phyloP scores from a whole-genome alignment of 257 asterid genomes.

The Fraxinus pennsylvanica region DNA sequence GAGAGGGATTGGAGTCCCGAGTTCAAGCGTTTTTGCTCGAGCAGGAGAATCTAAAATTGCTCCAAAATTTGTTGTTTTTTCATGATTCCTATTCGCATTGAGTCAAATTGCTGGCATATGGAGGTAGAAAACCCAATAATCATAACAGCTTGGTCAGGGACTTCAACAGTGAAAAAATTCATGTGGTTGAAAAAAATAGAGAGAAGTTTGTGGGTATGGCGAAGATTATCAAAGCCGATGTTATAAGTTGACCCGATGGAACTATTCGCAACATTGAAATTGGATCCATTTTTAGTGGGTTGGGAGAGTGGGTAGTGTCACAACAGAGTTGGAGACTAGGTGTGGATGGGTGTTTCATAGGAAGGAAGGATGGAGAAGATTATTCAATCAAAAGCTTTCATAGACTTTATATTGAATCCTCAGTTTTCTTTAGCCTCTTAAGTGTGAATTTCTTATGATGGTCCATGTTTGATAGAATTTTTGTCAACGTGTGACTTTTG shows the following conservation, averaged over 20 bases:
- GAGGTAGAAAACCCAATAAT: background rate
- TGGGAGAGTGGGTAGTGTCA: no score
- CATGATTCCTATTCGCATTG: slow-evolving; percentile 25
- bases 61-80: slow-evolving; percentile 30
- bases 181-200: background rate
- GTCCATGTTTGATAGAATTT: no score
- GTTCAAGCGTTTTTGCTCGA: slow-evolving; percentile 33
- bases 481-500: no score
- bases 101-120: slow-evolving; percentile 6
- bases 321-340: no score
- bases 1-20: slow-evolving; percentile 35
- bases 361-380: no score
- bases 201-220: slow-evolving; percentile 4
- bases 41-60: slow-evolving; percentile 30
- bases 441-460: no score
- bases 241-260: slow-evolving; percentile 29
- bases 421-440: no score
- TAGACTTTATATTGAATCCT: no score
- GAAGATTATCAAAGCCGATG: slow-evolving; percentile 15
- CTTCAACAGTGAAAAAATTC: background rate
- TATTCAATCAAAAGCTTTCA: no score
- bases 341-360: no score
- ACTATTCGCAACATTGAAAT: slow-evolving; percentile 27
- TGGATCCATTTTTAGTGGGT: no score
- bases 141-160: slow-evolving; percentile 4